Base-by-base conservation (phyloP, 2,329 filamentous ascomycete genomes). In the Beauveria bassiana region DNA sequence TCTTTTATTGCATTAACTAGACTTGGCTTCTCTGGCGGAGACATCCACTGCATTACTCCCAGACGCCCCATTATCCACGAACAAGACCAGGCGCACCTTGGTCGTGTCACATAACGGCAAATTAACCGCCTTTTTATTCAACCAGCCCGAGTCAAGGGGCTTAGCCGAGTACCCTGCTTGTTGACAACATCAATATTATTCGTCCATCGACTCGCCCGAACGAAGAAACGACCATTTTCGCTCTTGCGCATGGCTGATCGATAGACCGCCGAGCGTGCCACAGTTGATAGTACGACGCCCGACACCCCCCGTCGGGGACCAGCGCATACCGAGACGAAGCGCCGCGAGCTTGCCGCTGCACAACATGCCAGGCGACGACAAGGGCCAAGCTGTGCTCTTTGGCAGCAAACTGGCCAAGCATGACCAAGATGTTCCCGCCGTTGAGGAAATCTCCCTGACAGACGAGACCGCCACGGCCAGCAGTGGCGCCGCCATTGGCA, bases 371-470 rank as follows among this genome's bases (percentile, higher is more conserved):
- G 22, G 45, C 45, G 45, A 50, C 28, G 24, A 59, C 45, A 59
- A 59, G 18, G 47, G 45, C 18, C 12, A 34, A 22, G 40, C 18
- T 12, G 31, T 45, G 57, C 14, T 38, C 24, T 18, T n/a, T n/a
- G 45, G 24, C 57, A 52, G 24, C 22, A 18, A 10, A 42, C 20
- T 38, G 26, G 47, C n/a, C 1, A 52, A 52, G 38, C 34, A 51
- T 10, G 57, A 45, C 12, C 47, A 43, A 43, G 24, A 43, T 42
- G 38, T 9, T n/a, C 34, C 38, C 10, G 47, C 47, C 16, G 12
- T 34, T 16, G 57, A 59, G 47, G 47, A 59, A 45, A 59, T 51
- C 38, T 59, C 57, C 24, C 12, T 51, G 38, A 46, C 42, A 16
- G 55, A 58, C 42, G 45, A 38, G 12, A 18, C 16, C 20, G 28